Conservation (phyloP, 1,284 basidiomycete species). For the Cystobasidium sp. region DNA sequence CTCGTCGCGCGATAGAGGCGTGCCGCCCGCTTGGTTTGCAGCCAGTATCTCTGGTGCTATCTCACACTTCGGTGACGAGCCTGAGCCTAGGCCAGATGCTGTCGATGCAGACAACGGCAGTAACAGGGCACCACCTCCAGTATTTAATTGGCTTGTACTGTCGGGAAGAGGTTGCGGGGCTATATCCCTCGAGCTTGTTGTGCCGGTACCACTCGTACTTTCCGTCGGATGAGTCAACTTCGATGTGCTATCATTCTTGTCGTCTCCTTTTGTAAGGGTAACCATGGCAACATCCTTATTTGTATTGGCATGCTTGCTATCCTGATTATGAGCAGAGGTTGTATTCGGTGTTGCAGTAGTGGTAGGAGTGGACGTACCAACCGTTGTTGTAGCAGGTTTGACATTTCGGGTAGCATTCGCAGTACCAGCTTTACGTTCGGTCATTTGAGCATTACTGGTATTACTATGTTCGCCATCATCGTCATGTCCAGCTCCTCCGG, state of each 20-base stretch:
- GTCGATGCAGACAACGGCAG: not conserved
- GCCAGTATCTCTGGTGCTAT: conserved; percentile 43
- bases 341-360: not conserved
- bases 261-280: conserved; percentile 15
- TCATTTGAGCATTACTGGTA: conserved; percentile 8
- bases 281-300: conserved; percentile 14
- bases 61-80: conserved; percentile 6
- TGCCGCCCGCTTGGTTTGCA: conserved; percentile 50
- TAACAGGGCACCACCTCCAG: not conserved
- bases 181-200: conserved; percentile 1
- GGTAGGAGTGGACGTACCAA: not conserved
- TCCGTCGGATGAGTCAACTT: conserved; percentile 15
- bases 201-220: conserved; percentile 11
- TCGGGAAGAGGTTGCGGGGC: not conserved
- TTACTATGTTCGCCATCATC: conserved; percentile 18
- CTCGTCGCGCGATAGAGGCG: conserved; percentile 59
- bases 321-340: not conserved
- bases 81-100: not conserved
- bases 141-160: not conserved
- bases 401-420: conserved; percentile 23
- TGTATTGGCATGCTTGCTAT: not conserved
- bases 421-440: conserved; percentile 38
- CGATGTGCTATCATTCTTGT: conserved; percentile 19
- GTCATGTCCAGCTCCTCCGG: conserved; percentile 16
- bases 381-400: not conserved